Percentiles rank a stretch among this genome's conserved stretches.
phyloP scores from a whole-genome alignment of 78 protist species.

The slime mould (Dictyostelium discoideum) region DNA sequence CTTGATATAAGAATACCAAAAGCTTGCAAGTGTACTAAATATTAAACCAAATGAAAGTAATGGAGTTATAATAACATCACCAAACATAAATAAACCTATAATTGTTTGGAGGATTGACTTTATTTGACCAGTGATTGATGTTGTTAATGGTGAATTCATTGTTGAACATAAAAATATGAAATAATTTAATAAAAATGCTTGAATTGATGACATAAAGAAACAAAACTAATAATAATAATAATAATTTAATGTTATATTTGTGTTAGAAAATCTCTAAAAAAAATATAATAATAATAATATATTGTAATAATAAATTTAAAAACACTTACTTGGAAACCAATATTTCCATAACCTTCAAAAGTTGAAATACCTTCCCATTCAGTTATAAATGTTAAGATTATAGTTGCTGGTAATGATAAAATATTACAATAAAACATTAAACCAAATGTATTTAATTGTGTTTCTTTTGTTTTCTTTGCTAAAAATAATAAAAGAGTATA shows the following conservation, averaged over 20 bases:
- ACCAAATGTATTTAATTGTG: conserved; percentile 79
- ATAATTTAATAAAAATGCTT: conserved; percentile 85
- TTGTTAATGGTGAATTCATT: conserved; percentile 85
- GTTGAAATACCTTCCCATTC: conserved; percentile 52
- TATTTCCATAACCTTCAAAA: conserved; percentile 32
- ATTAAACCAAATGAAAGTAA: conserved; percentile 53
- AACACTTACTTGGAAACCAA: conserved; percentile 78
- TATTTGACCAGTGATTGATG: conserved; percentile 87
- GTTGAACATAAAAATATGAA: conserved; percentile 86
- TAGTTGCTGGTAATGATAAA: conserved; percentile 73
- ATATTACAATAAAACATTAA: conserved; percentile 86
- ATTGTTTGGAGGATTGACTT: conserved; percentile 79
- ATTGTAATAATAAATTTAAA: not conserved
- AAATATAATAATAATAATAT: no score
- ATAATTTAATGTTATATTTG: not conserved
- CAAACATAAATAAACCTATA: conserved; percentile 86
- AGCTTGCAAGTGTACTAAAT: conserved; percentile 62
- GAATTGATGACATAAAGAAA: conserved; percentile 81
- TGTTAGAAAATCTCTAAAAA: no score
- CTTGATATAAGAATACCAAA: conserved; percentile 83
- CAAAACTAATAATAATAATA: conserved; percentile 46
- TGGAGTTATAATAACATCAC: conserved; percentile 63
- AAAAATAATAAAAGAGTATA: not conserved
- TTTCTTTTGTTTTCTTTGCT: conserved; percentile 77
- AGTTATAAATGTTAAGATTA: conserved; percentile 34